A percentile compares a stretch with the other conserved stretches of the same genome.
phyloP scores from a whole-genome alignment of 2,329 filamentous ascomycete species.

The Pezicula rhizophila region DNA sequence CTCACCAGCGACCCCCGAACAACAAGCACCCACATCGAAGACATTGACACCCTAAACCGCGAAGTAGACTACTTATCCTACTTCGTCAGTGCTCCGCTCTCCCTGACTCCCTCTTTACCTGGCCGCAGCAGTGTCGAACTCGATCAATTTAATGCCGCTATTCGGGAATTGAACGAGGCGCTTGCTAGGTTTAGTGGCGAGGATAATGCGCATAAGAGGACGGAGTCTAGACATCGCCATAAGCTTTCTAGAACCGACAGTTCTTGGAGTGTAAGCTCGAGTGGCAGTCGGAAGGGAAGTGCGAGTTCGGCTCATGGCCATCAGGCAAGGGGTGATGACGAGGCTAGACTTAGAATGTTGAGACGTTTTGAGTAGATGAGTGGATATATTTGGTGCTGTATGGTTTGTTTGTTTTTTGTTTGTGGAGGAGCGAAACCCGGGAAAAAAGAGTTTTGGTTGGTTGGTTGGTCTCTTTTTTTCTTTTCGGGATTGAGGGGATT shows the following conservation, averaged over 20 bases:
- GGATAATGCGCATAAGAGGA: neutral
- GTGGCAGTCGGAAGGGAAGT: too few relatives aligned
- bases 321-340: neutral
- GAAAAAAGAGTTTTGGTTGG: too few relatives aligned
- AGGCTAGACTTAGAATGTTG: neutral
- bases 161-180: neutral
- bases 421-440: neutral
- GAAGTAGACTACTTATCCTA: slow-evolving; percentile 1
- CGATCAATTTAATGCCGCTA: neutral
- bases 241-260: neutral
- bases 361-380: neutral
- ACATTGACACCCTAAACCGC: neutral
- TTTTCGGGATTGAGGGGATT: too few relatives aligned
- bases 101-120: neutral
- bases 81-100: neutral
- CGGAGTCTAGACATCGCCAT: neutral
- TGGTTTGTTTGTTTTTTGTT: neutral
- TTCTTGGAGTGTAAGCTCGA: too few relatives aligned
- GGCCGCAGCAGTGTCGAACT: neutral
- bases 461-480: too few relatives aligned
- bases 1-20: neutral
- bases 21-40: neutral
- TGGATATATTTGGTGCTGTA: neutral
- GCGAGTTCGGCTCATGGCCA: too few relatives aligned
- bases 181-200: neutral